Conservation (phyloP, 106 monocot genomes). For the Ottelia alismoides region DNA sequence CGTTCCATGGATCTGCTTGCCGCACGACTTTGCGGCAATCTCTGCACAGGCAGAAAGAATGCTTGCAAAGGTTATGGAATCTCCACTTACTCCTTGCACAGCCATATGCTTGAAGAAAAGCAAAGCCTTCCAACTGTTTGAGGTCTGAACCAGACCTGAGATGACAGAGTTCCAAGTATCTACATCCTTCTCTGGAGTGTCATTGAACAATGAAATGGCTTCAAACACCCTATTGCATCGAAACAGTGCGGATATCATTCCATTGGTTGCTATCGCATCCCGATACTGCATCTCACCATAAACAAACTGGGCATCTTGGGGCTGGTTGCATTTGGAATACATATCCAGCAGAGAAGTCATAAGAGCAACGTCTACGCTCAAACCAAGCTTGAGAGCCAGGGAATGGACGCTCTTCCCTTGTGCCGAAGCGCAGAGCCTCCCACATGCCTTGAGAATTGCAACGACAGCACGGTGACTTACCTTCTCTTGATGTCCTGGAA, state of each 20-base stretch:
- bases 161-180: conserved; percentile 9
- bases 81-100: not conserved
- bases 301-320: not conserved
- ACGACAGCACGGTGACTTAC: not conserved
- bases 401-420: conserved; percentile 2
- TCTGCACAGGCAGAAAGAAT: conserved; percentile 4
- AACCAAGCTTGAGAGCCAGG: conserved; percentile 3
- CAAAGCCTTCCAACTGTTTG: not conserved
- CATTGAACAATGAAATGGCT: conserved; percentile 2
- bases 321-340: conserved; percentile 3
- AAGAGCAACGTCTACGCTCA: not conserved
- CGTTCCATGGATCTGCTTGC: not conserved
- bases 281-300: conserved; percentile 2
- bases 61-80: conserved; percentile 1
- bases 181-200: conserved; percentile 1
- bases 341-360: conserved; percentile 9
- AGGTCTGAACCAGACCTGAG: conserved; percentile 1
- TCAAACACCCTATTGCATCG: conserved; percentile 2
- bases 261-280: conserved; percentile 4
- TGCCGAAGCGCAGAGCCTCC: not conserved
- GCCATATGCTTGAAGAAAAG: conserved; percentile 8
- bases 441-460: conserved; percentile 9
- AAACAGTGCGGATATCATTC: conserved; percentile 4
- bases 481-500: not conserved
- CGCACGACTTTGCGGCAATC: not conserved